A percentile compares a stretch with the other conserved stretches of the same genome.
Evolutionary conservation across 169 alveolate genomes (phyloP).

Genomic region (Plasmodium gonderi): DNA sequence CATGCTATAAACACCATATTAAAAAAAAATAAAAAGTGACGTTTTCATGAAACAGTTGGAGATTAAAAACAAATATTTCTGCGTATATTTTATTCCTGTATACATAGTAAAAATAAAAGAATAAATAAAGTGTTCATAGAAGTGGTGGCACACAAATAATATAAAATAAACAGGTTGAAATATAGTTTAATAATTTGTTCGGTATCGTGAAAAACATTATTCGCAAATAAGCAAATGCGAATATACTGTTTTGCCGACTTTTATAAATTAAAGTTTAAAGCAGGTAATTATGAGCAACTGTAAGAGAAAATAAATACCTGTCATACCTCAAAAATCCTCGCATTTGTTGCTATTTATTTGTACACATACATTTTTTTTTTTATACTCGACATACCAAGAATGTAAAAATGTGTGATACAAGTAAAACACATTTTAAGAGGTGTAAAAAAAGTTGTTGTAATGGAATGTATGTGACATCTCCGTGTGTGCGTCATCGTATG

Average conservation of each 20-base stretch:
- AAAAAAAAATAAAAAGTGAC: not conserved
- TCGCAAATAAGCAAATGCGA: not conserved
- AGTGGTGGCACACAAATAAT: not conserved
- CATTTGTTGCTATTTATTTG: not conserved
- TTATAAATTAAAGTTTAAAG: not conserved
- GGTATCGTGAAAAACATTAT: not conserved
- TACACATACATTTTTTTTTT: not conserved
- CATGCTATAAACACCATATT: not conserved
- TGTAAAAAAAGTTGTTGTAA: not conserved
- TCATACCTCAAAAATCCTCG: not conserved
- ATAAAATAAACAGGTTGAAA: not conserved
- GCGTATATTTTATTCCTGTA: not conserved
- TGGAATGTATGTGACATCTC: not conserved
- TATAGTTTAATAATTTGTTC: not conserved
- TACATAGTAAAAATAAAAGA: not conserved
- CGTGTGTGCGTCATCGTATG: not conserved
- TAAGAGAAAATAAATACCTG: not conserved
- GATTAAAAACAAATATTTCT: not conserved
- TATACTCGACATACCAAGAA: not conserved
- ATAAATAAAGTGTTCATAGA: not conserved
- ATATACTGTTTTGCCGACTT: not conserved
- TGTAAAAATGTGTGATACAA: not conserved
- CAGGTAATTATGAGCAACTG: not conserved
- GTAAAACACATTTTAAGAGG: not conserved
- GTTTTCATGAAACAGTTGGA: not conserved